Evolutionary conservation across 257 asterid genomes (phyloP).

Genomic region (Eucommia ulmoides): DNA sequence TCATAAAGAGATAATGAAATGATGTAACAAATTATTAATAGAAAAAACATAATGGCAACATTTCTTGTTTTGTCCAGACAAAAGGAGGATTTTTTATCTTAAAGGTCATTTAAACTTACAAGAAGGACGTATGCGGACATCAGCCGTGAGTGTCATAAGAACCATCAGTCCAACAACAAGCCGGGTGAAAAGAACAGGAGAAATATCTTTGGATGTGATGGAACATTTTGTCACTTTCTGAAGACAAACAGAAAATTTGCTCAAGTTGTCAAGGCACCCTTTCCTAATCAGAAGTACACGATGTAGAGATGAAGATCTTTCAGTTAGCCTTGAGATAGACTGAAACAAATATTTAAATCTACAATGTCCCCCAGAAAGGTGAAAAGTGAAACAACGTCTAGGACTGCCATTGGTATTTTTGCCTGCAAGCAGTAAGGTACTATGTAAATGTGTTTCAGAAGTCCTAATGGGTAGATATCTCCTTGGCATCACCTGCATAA

Average conservation of each 20-base stretch:
- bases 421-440: slow-evolving; percentile 5
- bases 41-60: background rate
- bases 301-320: slow-evolving; percentile 19
- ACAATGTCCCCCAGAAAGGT: slow-evolving; percentile 12
- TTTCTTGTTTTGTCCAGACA: background rate
- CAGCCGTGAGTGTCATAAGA: slow-evolving; percentile 46
- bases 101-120: slow-evolving; percentile 33
- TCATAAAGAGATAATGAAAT: slow-evolving; percentile 8
- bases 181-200: slow-evolving; percentile 26
- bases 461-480: slow-evolving; percentile 7
- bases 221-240: slow-evolving; percentile 17
- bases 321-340: slow-evolving; percentile 23
- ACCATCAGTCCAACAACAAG: slow-evolving; percentile 55
- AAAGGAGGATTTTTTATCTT: background rate
- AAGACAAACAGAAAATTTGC: slow-evolving; percentile 19
- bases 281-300: slow-evolving; percentile 21
- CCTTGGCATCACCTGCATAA: slow-evolving; percentile 14
- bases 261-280: slow-evolving; percentile 17
- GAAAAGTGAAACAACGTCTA: slow-evolving; percentile 11
- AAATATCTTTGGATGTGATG: slow-evolving; percentile 15
- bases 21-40: slow-evolving; percentile 2
- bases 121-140: slow-evolving; percentile 46
- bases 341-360: slow-evolving; percentile 14
- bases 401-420: background rate
- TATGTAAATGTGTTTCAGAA: slow-evolving; percentile 5